A percentile compares a stretch with the other conserved stretches of the same genome.
Evolutionary conservation across 495 filamentous ascomycete species (phyloP).

Genomic region (Cercophora newfieldiana): DNA sequence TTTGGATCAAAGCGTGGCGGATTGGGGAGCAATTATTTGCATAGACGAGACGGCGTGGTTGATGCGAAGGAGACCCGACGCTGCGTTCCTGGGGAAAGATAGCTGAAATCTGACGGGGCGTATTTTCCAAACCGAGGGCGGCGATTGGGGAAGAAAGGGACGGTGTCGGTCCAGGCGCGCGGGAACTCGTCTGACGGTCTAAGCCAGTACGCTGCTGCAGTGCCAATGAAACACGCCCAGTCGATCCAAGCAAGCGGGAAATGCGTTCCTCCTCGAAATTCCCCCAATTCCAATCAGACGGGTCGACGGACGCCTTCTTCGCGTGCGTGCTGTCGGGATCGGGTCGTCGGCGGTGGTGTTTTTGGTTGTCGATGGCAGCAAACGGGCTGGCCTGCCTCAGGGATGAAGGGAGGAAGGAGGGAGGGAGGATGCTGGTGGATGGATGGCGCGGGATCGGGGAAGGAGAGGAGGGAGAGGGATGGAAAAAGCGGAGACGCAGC

Average conservation of each 20-base stretch:
- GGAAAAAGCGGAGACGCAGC: constrained; percentile 17
- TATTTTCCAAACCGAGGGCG: constrained; percentile 13
- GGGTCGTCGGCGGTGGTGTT: constrained; percentile 2
- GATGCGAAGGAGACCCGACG: constrained; percentile 13
- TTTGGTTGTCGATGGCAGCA: constrained; percentile 7
- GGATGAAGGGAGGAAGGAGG: constrained; percentile 3
- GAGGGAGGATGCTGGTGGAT: constrained; percentile 8
- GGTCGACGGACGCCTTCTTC: not conserved
- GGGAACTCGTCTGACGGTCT: constrained; percentile 12
- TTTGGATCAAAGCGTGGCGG: not conserved
- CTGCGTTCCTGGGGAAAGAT: constrained; percentile 18
- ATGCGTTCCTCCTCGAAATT: not conserved
- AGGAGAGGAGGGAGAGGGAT: constrained; percentile 4
- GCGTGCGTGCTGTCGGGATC: not conserved
- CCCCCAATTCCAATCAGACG: not conserved
- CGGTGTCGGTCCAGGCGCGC: constrained; percentile 21
- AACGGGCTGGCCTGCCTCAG: constrained; percentile 1
- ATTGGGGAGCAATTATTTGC: not conserved
- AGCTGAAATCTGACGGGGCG: constrained; percentile 12
- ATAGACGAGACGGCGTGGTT: not conserved
- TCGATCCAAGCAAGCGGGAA: not conserved
- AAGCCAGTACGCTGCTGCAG: constrained; percentile 16
- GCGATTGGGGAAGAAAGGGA: constrained; percentile 9
- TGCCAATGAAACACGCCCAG: constrained; percentile 12
- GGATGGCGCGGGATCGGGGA: constrained; percentile 11